Conservation (phyloP, 768 basidiomycete genomes). For the Suillus clintonianus region DNA sequence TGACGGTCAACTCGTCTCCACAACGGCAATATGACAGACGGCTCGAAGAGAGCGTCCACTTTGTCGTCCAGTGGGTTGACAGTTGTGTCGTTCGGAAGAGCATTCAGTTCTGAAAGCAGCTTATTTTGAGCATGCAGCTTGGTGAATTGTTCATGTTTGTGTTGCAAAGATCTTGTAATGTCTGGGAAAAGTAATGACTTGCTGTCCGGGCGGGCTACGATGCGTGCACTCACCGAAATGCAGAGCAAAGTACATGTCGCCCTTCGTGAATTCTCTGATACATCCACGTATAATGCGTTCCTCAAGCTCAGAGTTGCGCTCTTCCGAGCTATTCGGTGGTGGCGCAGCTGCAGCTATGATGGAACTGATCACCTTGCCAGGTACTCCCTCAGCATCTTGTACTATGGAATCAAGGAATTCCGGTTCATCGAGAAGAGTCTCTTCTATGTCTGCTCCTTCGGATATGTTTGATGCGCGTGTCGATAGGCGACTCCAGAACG, state of each 20-base stretch:
- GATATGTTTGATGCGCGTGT: slow-evolving; percentile 40
- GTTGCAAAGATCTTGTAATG: slow-evolving; percentile 80
- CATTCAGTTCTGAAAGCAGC: slow-evolving; percentile 63
- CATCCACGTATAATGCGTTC: slow-evolving; percentile 81
- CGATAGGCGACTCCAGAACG: slow-evolving; percentile 73
- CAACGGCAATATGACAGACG: slow-evolving; percentile 75
- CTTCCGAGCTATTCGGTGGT: slow-evolving; percentile 60
- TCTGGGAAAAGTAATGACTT: slow-evolving; percentile 43
- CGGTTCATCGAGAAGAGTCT: slow-evolving; percentile 16
- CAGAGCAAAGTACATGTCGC: slow-evolving; percentile 90
- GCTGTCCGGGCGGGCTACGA: background rate
- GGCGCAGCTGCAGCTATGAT: slow-evolving; percentile 66
- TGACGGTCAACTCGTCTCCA: slow-evolving; percentile 90
- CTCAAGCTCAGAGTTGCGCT: slow-evolving; percentile 76
- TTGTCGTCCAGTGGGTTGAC: slow-evolving; percentile 34
- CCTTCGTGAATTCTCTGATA: slow-evolving; percentile 74
- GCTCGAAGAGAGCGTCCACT: slow-evolving; percentile 65
- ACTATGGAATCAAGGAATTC: slow-evolving; percentile 42
- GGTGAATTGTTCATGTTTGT: slow-evolving; percentile 67
- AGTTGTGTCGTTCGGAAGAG: slow-evolving; percentile 37
- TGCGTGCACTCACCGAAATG: slow-evolving; percentile 62
- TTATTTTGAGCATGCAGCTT: slow-evolving; percentile 59
- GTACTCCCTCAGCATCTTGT: slow-evolving; percentile 46
- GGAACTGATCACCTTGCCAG: slow-evolving; percentile 53
- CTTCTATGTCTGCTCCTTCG: slow-evolving; percentile 10